Evolutionary conservation across 176 grass and related monocot genomes (phyloP).

Genomic region (Sorghum bicolor): DNA sequence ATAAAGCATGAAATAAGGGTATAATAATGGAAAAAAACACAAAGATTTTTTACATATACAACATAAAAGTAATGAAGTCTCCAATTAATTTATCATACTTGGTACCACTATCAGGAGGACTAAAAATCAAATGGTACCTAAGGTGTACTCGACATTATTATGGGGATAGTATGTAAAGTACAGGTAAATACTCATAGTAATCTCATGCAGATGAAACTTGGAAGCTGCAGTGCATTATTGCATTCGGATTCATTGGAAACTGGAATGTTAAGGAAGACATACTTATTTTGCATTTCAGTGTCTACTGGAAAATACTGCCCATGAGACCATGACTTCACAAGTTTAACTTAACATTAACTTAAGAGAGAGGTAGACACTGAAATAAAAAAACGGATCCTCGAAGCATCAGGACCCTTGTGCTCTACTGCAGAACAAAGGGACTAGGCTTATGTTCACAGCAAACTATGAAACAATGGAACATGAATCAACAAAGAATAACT

Average conservation of each 20-base stretch:
- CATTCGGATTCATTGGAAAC: not conserved
- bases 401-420: slow-evolving; percentile 2
- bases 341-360: not conserved
- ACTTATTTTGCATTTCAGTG: not conserved
- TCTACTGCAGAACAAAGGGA: not conserved
- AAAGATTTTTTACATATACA: not conserved
- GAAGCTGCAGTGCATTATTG: not conserved
- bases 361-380: not conserved
- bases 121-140: not conserved
- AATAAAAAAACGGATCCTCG: not conserved
- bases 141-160: not conserved
- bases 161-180: not conserved
- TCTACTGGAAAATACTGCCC: not conserved
- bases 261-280: not conserved
- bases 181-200: not conserved
- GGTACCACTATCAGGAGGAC: not conserved
- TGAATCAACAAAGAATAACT: slow-evolving; percentile 10
- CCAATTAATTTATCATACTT: not conserved
- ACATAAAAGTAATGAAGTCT: not conserved
- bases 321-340: not conserved
- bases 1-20: not conserved
- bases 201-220: not conserved
- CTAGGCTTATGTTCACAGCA: not conserved
- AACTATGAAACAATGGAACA: slow-evolving; percentile 11
- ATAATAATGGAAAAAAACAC: not conserved